These are phyloP conservation scores for Phytopythium sindhum DNA, from an alignment of 352 stramenopile species.

Conservation along the genomic window DNA sequence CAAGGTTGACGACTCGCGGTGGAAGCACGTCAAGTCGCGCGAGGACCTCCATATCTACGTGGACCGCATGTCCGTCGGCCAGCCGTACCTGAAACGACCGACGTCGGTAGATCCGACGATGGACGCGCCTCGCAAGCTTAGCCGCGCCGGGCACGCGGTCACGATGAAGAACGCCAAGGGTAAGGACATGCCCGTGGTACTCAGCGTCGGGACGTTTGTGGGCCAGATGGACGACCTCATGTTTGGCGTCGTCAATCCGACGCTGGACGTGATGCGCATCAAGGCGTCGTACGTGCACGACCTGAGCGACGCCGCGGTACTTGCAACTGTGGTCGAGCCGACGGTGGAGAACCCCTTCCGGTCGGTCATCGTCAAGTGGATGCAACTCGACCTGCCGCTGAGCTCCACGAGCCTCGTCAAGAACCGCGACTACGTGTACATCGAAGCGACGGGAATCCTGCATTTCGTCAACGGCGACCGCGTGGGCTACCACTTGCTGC, in stretches of 20 bases:
- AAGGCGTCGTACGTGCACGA: slow-evolving; percentile 45
- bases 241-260: slow-evolving; percentile 29
- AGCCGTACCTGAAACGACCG: background rate
- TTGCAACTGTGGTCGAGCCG: slow-evolving; percentile 36
- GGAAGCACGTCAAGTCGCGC: slow-evolving; percentile 30
- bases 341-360: slow-evolving; percentile 51
- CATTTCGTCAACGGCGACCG: slow-evolving; percentile 22
- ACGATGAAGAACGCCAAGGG: background rate
- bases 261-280: slow-evolving; percentile 32
- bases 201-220: slow-evolving; percentile 26
- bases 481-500: slow-evolving; percentile 23
- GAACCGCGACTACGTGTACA: slow-evolving; percentile 45
- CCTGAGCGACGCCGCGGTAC: slow-evolving; percentile 30
- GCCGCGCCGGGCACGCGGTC: background rate
- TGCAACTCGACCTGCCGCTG: slow-evolving; percentile 26
- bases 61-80: slow-evolving; percentile 13
- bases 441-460: slow-evolving; percentile 45
- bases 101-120: background rate
- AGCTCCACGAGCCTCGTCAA: slow-evolving; percentile 21
- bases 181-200: slow-evolving; percentile 13
- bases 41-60: slow-evolving; percentile 25
- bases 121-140: background rate
- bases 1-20: slow-evolving; percentile 28
- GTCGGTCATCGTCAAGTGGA: slow-evolving; percentile 35
- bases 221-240: slow-evolving; percentile 36